Conservation (phyloP, 2,329 filamentous ascomycete genomes). For the Berkeleyomyces basicola region DNA sequence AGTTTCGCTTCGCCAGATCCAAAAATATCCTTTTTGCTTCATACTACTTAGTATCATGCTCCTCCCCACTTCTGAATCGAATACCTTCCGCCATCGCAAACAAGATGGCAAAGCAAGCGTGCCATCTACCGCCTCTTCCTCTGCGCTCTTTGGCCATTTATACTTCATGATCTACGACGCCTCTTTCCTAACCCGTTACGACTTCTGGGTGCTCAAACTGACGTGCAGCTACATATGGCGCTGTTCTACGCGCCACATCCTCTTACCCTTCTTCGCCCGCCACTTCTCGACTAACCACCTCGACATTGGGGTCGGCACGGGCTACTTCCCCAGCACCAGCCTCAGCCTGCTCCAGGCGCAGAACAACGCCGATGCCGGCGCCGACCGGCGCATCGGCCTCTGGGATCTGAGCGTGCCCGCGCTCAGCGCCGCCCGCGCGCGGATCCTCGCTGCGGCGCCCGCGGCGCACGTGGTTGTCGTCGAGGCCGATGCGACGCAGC, state of each 20-base stretch:
- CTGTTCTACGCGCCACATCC: constrained; percentile 19
- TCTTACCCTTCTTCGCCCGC: constrained; percentile 22
- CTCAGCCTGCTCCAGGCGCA: constrained; percentile 14
- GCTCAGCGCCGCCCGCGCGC: constrained; percentile 19
- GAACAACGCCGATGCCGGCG: not conserved
- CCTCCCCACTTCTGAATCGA: not conserved
- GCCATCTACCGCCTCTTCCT: not conserved
- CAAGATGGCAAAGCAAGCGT: not conserved
- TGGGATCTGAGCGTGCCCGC: constrained; percentile 23
- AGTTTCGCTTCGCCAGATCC: too few species aligned
- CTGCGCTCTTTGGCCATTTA: not conserved
- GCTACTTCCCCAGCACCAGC: constrained; percentile 22
- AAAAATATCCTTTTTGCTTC: not conserved
- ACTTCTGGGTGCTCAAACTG: constrained; percentile 21
- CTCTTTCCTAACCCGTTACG: constrained; percentile 18
- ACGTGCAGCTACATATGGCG: constrained; percentile 23
- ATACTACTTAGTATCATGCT: not conserved
- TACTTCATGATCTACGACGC: constrained; percentile 9
- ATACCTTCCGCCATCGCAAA: not conserved
- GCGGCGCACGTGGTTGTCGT: constrained; percentile 15
- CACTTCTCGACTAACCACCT: constrained; percentile 23
- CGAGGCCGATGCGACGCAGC: constrained; percentile 24
- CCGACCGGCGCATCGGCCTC: constrained; percentile 21
- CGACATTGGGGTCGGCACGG: constrained; percentile 26
- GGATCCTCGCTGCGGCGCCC: constrained; percentile 15